Percentiles rank a stretch among this genome's conserved stretches.
Evolutionary conservation across 352 stramenopile genomes (phyloP).

Genomic region (Globisporangium takayamanum): DNA sequence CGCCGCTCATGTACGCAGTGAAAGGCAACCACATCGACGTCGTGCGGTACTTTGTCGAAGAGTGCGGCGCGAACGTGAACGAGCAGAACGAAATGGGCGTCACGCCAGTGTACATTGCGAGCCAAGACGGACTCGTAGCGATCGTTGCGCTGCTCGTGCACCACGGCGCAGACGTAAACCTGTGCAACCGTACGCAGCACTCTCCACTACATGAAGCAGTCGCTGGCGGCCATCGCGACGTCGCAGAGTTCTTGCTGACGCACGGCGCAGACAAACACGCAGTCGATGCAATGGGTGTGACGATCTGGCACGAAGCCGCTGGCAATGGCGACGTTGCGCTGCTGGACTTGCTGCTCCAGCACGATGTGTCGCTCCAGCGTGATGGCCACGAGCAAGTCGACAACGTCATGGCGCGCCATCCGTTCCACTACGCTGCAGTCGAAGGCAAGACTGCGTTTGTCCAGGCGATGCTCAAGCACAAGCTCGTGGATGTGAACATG

Average conservation of each 20-base stretch:
- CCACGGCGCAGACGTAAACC: slow-evolving; percentile 49
- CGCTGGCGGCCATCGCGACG: slow-evolving; percentile 34
- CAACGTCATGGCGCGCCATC: slow-evolving; percentile 72
- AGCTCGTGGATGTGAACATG: slow-evolving; percentile 65
- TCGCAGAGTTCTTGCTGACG: slow-evolving; percentile 45
- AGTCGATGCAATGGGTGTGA: slow-evolving; percentile 74
- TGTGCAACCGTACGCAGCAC: slow-evolving; percentile 56
- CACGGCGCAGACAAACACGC: slow-evolving; percentile 57
- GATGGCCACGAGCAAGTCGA: slow-evolving; percentile 43
- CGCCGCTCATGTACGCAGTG: slow-evolving; percentile 70
- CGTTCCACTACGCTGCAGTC: slow-evolving; percentile 77
- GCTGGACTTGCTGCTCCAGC: slow-evolving; percentile 48
- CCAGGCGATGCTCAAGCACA: slow-evolving; percentile 34
- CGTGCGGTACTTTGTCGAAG: slow-evolving; percentile 31
- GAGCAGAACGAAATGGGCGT: slow-evolving; percentile 80
- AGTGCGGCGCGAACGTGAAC: slow-evolving; percentile 50
- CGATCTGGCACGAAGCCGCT: slow-evolving; percentile 73
- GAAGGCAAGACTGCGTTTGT: slow-evolving; percentile 60
- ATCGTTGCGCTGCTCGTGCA: slow-evolving; percentile 44
- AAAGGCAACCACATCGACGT: slow-evolving; percentile 56
- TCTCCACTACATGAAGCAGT: slow-evolving; percentile 64
- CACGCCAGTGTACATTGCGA: slow-evolving; percentile 63
- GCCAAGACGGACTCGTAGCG: slow-evolving; percentile 38
- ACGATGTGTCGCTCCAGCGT: slow-evolving; percentile 41
- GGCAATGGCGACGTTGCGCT: slow-evolving; percentile 51